phyloP scores from a whole-genome alignment of 495 filamentous ascomycete species.

The Durotheca rogersii region DNA sequence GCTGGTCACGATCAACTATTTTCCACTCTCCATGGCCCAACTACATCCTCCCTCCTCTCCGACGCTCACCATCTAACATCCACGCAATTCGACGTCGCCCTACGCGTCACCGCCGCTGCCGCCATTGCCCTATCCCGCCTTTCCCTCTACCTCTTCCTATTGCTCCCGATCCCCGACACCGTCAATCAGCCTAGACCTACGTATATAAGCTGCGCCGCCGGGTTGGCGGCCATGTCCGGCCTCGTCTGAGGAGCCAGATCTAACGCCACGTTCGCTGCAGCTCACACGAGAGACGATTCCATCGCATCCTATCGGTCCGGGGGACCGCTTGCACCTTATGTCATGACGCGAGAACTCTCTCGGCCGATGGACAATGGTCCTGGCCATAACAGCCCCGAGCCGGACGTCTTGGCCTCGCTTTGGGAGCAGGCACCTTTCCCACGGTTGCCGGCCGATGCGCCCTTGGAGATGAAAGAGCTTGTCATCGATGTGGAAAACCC shows the following conservation, averaged over 20 bases:
- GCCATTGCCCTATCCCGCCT: too few species aligned
- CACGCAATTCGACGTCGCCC: too few species aligned
- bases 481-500: constrained; percentile 54
- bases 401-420: constrained; percentile 46
- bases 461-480: constrained; percentile 50
- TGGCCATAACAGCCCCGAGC: constrained; percentile 25
- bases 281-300: neutral
- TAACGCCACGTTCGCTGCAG: neutral
- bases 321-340: constrained; percentile 37
- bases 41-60: too few species aligned
- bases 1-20: too few species aligned
- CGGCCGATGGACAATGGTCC: constrained; percentile 41
- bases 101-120: too few species aligned
- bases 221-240: neutral
- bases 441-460: constrained; percentile 53
- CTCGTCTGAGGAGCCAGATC: neutral
- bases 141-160: neutral
- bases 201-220: neutral
- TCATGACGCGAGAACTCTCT: constrained; percentile 54
- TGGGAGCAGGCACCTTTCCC: constrained; percentile 55
- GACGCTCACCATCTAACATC: too few species aligned
- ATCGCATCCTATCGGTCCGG: constrained; percentile 7
- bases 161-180: neutral
- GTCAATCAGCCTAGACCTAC: neutral
- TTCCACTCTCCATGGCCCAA: too few species aligned